Evolutionary conservation across 2,329 filamentous ascomycete species (phyloP).

Genomic region (Trichoderma sp.): DNA sequence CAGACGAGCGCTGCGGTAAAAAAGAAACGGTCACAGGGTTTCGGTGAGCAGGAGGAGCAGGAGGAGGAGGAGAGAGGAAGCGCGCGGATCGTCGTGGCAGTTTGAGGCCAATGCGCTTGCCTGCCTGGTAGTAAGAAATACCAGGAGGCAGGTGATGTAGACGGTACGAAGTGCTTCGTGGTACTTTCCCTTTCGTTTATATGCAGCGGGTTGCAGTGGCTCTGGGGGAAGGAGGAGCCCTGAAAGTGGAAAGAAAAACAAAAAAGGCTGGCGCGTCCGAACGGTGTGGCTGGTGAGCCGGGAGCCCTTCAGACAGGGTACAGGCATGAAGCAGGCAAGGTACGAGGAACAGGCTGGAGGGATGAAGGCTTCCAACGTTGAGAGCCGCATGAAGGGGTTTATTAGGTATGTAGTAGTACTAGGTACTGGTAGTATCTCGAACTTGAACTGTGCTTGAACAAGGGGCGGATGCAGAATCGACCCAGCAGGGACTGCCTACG

Average conservation of each 20-base stretch:
- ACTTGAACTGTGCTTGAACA: not conserved
- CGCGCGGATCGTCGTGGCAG: slow-evolving; percentile 14
- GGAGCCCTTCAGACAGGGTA: not conserved
- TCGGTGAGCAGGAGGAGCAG: slow-evolving; percentile 20
- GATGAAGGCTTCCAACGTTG: not conserved
- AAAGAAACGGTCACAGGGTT: not conserved
- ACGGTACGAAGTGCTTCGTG: not conserved
- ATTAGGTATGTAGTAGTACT: not conserved
- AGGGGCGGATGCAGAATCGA: not conserved
- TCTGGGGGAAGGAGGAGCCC: too few relatives aligned
- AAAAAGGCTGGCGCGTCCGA: slow-evolving; percentile 23
- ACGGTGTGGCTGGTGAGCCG: slow-evolving; percentile 23
- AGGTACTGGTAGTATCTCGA: too few relatives aligned
- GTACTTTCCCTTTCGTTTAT: too few relatives aligned
- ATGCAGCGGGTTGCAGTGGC: too few relatives aligned
- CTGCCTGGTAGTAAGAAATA: not conserved
- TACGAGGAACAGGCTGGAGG: not conserved
- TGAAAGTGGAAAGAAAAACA: too few relatives aligned
- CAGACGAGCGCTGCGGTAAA: not conserved
- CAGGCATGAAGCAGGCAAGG: too few relatives aligned
- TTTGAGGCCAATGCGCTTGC: slow-evolving; percentile 19
- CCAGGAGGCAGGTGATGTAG: slow-evolving; percentile 13
- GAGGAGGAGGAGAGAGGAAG: slow-evolving; percentile 15
- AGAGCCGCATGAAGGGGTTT: not conserved
- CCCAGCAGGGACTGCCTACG: not conserved